phyloP scores from a whole-genome alignment of 2,329 filamentous ascomycete genomes.

The Ramularia endophylla region DNA sequence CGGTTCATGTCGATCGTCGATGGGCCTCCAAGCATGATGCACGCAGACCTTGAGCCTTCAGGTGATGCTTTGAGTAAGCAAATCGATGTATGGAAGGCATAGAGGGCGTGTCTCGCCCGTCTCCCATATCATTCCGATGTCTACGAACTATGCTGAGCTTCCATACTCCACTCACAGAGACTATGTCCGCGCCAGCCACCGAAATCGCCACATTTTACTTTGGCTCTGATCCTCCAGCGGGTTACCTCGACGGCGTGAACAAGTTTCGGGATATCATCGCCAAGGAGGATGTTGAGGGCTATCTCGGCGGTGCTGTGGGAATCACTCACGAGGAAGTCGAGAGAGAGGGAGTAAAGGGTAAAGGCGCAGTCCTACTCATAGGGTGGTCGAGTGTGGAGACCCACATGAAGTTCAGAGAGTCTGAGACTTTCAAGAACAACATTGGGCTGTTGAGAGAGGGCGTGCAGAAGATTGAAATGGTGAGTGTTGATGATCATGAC shows the following conservation, averaged over 20 bases:
- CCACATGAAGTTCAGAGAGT: conserved; percentile 44
- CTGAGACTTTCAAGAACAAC: conserved; percentile 39
- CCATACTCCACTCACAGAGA: too few species aligned
- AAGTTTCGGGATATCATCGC: conserved; percentile 34
- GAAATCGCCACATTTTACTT: conserved; percentile 46
- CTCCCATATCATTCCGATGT: too few species aligned
- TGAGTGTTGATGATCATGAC: too few species aligned
- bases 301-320: conserved; percentile 18
- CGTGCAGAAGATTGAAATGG: conserved; percentile 39
- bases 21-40: conserved; percentile 27
- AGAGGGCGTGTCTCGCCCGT: too few species aligned
- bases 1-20: conserved; percentile 27
- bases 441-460: conserved; percentile 39
- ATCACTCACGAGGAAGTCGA: conserved; percentile 25
- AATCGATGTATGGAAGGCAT: too few species aligned
- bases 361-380: conserved; percentile 39
- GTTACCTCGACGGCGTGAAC: conserved; percentile 31
- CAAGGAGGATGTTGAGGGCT: conserved; percentile 25
- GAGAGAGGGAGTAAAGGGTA: conserved; percentile 34
- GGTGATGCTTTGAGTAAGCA: conserved; percentile 10
- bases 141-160: too few species aligned
- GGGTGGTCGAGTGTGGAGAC: conserved; percentile 49
- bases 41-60: conserved; percentile 30
- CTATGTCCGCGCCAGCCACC: conserved; percentile 41
- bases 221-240: conserved; percentile 25